Evolutionary conservation across 306 rosid genomes (phyloP).

Genomic region (Clitoria ternatea): DNA sequence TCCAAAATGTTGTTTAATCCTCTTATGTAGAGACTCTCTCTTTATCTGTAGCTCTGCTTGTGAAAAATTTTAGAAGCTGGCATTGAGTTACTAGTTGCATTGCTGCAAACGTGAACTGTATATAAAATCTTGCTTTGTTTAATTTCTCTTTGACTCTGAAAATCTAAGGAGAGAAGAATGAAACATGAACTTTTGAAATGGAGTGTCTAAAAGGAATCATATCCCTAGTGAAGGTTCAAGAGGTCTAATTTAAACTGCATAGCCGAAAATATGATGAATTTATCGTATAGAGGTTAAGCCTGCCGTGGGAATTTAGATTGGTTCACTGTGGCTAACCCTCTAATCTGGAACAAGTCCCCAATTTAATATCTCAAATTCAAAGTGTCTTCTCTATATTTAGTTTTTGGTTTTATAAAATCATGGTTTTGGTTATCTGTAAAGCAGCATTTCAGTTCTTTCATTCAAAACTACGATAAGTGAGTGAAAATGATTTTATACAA

Average conservation of each 20-base stretch:
- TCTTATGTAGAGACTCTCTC: slow-evolving; percentile 46
- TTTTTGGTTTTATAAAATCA: too few relatives aligned
- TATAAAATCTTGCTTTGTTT: slow-evolving; percentile 39
- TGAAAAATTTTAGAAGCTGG: slow-evolving; percentile 40
- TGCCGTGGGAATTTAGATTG: too few relatives aligned
- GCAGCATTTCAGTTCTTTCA: too few relatives aligned
- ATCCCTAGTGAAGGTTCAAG: not conserved
- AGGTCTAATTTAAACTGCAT: slow-evolving; percentile 4
- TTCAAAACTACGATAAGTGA: too few relatives aligned
- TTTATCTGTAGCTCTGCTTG: slow-evolving; percentile 52
- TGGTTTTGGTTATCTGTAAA: too few relatives aligned
- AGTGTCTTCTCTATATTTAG: too few relatives aligned
- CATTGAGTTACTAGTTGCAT: slow-evolving; percentile 46
- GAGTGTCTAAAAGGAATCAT: slow-evolving; percentile 4
- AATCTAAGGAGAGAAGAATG: not conserved
- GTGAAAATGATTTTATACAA: too few relatives aligned
- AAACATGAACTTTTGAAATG: not conserved
- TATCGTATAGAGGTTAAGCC: not conserved
- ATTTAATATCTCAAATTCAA: too few relatives aligned
- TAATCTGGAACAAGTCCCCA: too few relatives aligned
- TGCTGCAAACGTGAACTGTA: slow-evolving; percentile 48
- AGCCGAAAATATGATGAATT: not conserved
- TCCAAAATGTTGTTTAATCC: slow-evolving; percentile 45
- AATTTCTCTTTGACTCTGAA: slow-evolving; percentile 11
- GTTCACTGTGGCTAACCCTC: too few relatives aligned